A percentile compares a stretch with the other conserved stretches of the same genome.
These are phyloP conservation scores for Sedum album DNA, from an alignment of 164 flowering plant species.

Conservation along the genomic window DNA sequence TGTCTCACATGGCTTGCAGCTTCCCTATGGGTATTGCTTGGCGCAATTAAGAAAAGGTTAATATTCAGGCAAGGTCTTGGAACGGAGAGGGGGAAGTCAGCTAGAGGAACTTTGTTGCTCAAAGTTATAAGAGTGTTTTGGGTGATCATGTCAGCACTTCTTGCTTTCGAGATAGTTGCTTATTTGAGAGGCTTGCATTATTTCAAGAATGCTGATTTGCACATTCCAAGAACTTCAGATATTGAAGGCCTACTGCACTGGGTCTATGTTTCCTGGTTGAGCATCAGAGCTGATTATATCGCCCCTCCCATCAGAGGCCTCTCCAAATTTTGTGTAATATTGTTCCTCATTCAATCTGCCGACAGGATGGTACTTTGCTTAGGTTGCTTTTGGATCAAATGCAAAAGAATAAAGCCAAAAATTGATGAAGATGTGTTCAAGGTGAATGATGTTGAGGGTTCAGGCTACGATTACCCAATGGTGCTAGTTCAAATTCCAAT, in stretches of 20 bases:
- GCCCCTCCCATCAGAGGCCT: conserved; percentile 58
- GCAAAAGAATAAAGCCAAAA: conserved; percentile 56
- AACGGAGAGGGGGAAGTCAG: conserved; percentile 39
- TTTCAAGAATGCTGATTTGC: conserved; percentile 37
- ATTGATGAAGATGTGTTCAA: conserved; percentile 41
- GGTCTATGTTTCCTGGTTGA: conserved; percentile 56
- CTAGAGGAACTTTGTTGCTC: conserved; percentile 40
- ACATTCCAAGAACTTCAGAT: conserved; percentile 48
- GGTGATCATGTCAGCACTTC: conserved; percentile 32
- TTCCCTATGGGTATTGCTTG: conserved; percentile 55
- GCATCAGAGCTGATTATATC: conserved; percentile 58
- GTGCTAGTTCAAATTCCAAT: conserved; percentile 90
- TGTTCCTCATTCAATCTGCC: conserved; percentile 68
- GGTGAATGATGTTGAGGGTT: conserved; percentile 36
- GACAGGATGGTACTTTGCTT: conserved; percentile 62
- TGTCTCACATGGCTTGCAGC: conserved; percentile 59
- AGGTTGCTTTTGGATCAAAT: conserved; percentile 82
- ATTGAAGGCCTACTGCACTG: conserved; percentile 49
- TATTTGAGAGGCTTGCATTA: conserved; percentile 71
- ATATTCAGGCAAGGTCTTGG: conserved; percentile 43
- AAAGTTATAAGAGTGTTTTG: conserved; percentile 44
- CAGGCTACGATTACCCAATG: conserved; percentile 50
- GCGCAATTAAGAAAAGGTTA: conserved; percentile 50
- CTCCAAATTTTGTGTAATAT: conserved; percentile 54
- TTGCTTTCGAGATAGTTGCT: conserved; percentile 56